Conservation (phyloP, 805 yeast species). For the Kregervanrija fluxuum region DNA sequence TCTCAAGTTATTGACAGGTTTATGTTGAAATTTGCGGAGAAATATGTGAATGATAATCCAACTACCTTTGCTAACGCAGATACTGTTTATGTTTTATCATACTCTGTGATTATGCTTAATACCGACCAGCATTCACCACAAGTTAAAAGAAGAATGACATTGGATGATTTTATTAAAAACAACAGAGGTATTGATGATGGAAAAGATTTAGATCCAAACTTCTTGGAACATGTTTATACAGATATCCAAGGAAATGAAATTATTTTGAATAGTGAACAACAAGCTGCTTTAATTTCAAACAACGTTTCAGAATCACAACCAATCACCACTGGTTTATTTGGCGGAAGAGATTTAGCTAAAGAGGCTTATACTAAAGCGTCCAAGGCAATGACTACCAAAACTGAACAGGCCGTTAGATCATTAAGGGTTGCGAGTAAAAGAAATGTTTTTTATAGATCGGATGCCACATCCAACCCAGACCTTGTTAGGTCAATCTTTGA, state of each 20-base stretch:
- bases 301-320: constrained; percentile 33
- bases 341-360: constrained; percentile 58
- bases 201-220: constrained; percentile 69
- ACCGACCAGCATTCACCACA: constrained; percentile 91
- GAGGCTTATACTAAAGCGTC: constrained; percentile 93
- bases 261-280: constrained; percentile 87
- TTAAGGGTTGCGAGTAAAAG: constrained; percentile 44
- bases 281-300: constrained; percentile 76
- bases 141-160: constrained; percentile 79
- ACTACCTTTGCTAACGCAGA: constrained; percentile 86
- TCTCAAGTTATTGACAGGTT: constrained; percentile 95
- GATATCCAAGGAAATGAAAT: constrained; percentile 85
- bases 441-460: constrained; percentile 65
- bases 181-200: constrained; percentile 93
- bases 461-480: constrained; percentile 56
- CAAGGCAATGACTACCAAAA: constrained; percentile 80
- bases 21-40: constrained; percentile 94
- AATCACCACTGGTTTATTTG: constrained; percentile 39
- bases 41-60: constrained; percentile 85
- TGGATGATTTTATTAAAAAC: constrained; percentile 79
- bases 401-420: constrained; percentile 73
- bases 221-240: constrained; percentile 58
- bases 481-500: constrained; percentile 93
- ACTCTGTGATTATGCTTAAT: constrained; percentile 86
- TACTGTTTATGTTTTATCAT: constrained; percentile 86